Evolutionary conservation across 2,329 filamentous ascomycete genomes (phyloP).

Genomic region (Sclerotinia glacialis): DNA sequence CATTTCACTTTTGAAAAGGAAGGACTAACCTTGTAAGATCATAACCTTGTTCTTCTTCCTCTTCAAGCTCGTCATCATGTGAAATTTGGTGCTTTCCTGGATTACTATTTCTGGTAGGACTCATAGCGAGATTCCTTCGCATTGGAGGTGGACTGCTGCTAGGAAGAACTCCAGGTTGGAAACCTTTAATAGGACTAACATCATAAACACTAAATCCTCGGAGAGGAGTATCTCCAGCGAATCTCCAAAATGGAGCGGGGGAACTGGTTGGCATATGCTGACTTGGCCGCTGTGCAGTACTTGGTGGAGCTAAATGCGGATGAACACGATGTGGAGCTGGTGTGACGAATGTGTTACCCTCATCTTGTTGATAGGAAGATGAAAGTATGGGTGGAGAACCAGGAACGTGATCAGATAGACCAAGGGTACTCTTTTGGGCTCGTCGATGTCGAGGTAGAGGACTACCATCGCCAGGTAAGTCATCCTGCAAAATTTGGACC

Average conservation of each 20-base stretch:
- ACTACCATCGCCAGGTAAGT: conserved; percentile 51
- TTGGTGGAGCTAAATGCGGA: conserved; percentile 73
- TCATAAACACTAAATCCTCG: conserved; percentile 50
- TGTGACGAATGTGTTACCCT: conserved; percentile 62
- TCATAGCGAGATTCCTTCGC: conserved; percentile 31
- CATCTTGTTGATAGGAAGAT: conserved; percentile 61
- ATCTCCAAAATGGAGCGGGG: conserved; percentile 86
- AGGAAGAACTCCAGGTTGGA: conserved; percentile 40
- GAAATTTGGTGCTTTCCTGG: conserved; percentile 29
- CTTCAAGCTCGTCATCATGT: conserved; percentile 33
- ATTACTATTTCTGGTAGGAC: conserved; percentile 33
- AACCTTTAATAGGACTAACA: conserved; percentile 55
- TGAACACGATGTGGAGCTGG: conserved; percentile 71
- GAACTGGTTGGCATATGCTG: conserved; percentile 84
- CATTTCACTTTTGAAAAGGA: not conserved
- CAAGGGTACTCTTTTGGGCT: conserved; percentile 45
- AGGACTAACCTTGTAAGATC: conserved; percentile 37
- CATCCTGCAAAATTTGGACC: conserved; percentile 32
- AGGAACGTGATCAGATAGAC: conserved; percentile 50
- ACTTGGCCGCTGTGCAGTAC: conserved; percentile 75
- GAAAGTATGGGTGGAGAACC: conserved; percentile 58
- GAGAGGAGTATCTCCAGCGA: conserved; percentile 70
- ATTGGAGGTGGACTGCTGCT: conserved; percentile 58
- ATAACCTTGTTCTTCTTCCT: conserved; percentile 35
- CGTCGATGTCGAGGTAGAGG: conserved; percentile 57